Evolutionary conservation across 805 yeast species (phyloP).

Genomic region (Suhomyces faveliae): DNA sequence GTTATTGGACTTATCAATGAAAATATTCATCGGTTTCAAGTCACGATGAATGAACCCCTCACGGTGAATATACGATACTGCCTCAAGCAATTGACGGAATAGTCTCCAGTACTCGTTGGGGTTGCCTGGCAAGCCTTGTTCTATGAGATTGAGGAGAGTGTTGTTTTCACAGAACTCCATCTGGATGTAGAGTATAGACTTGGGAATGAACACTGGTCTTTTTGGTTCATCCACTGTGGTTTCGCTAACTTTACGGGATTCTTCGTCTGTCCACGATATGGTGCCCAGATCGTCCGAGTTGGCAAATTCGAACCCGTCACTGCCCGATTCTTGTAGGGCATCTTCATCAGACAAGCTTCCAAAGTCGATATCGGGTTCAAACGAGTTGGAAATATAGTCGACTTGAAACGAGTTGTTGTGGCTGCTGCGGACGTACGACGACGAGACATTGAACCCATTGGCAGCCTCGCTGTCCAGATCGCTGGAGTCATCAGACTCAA

Average conservation of each 20-base stretch:
- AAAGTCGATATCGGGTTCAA: constrained; percentile 57
- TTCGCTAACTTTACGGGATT: neutral
- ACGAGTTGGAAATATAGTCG: constrained; percentile 69
- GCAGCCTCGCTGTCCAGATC: constrained; percentile 19
- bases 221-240: neutral
- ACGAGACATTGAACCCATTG: constrained; percentile 19
- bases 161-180: constrained; percentile 99
- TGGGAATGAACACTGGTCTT: neutral
- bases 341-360: constrained; percentile 36
- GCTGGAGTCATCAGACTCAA: constrained; percentile 7
- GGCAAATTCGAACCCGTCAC: constrained; percentile 33
- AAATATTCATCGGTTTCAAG: constrained; percentile 91
- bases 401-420: constrained; percentile 37
- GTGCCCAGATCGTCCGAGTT: constrained; percentile 17
- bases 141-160: constrained; percentile 79
- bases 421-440: constrained; percentile 16
- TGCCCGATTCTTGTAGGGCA: constrained; percentile 25
- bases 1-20: constrained; percentile 85
- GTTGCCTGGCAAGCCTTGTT: constrained; percentile 63
- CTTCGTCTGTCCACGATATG: constrained; percentile 4
- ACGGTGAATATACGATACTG: constrained; percentile 83
- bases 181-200: constrained; percentile 83
- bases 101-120: constrained; percentile 87
- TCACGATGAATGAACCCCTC: constrained; percentile 96
- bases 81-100: constrained; percentile 84